A percentile compares a stretch with the other conserved stretches of the same genome.
phyloP scores from a whole-genome alignment of 83 land plant species.

The Isoetes engelmannii region DNA sequence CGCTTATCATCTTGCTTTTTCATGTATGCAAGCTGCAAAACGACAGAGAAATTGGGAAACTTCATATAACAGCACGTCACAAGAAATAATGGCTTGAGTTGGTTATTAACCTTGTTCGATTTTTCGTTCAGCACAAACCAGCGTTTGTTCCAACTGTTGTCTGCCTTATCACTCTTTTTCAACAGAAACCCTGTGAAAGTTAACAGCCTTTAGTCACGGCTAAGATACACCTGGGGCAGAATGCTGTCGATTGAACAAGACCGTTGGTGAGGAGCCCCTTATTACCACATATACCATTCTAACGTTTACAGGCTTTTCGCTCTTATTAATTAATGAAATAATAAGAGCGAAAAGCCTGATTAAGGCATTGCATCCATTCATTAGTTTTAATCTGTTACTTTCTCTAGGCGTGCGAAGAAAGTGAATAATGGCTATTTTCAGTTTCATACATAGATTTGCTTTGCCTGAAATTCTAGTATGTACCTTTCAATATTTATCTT shows the following conservation, averaged over 20 bases:
- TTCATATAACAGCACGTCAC: neutral
- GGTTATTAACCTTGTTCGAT: constrained; percentile 4
- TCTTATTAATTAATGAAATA: no score
- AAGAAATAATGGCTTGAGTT: neutral
- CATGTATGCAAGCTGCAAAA: constrained; percentile 87
- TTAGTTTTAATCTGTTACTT: no score
- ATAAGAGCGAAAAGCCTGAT: no score
- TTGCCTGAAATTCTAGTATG: neutral
- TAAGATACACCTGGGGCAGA: no score
- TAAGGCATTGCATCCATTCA: no score
- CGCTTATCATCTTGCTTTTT: constrained; percentile 82
- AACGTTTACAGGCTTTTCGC: no score
- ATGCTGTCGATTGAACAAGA: no score
- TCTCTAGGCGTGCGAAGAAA: neutral
- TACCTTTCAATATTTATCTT: neutral
- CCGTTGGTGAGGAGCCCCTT: no score
- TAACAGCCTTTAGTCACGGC: no score
- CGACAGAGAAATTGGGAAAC: constrained; percentile 1
- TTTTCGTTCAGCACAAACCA: constrained; percentile 17
- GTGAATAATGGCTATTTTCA: neutral
- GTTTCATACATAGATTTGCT: neutral
- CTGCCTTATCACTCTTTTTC: constrained; percentile 5
- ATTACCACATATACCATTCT: no score
- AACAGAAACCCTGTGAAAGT: constrained; percentile 1
- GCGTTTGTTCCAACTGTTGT: constrained; percentile 9